These are phyloP conservation scores for Phtheirospermum japonicum DNA, from an alignment of 257 asterid genomes.

Conservation along the genomic window DNA sequence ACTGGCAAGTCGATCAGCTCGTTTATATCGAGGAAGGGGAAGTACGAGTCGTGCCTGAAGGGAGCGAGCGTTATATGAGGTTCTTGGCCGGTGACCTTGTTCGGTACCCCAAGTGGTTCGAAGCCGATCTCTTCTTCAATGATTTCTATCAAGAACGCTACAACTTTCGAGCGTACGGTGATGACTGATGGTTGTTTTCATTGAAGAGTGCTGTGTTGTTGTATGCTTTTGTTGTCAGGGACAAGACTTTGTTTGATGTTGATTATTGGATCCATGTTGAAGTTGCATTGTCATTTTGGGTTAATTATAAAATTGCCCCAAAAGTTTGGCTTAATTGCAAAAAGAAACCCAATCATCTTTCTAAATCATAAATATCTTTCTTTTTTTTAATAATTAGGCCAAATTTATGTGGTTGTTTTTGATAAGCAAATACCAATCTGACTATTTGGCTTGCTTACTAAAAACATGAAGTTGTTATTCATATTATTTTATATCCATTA, in stretches of 20 bases:
- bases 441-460: too few species aligned
- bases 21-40: conserved; percentile 96
- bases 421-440: too few species aligned
- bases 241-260: not conserved
- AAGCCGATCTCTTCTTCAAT: conserved; percentile 86
- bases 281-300: not conserved
- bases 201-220: not conserved
- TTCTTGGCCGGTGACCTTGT: conserved; percentile 90
- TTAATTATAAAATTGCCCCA: not conserved
- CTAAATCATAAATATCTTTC: not conserved
- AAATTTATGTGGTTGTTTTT: too few species aligned
- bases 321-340: too few species aligned
- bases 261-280: not conserved
- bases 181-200: conserved; percentile 34
- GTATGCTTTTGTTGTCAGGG: not conserved
- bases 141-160: conserved; percentile 91
- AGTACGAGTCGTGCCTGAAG: conserved; percentile 94
- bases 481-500: too few species aligned
- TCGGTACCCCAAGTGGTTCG: conserved; percentile 95
- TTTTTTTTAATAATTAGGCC: too few species aligned
- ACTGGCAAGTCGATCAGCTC: conserved; percentile 95
- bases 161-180: conserved; percentile 84
- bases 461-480: too few species aligned
- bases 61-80: conserved; percentile 67
- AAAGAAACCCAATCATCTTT: not conserved